phyloP scores from a whole-genome alignment of 2,329 filamentous ascomycete genomes.

The Didymella lethalis region DNA sequence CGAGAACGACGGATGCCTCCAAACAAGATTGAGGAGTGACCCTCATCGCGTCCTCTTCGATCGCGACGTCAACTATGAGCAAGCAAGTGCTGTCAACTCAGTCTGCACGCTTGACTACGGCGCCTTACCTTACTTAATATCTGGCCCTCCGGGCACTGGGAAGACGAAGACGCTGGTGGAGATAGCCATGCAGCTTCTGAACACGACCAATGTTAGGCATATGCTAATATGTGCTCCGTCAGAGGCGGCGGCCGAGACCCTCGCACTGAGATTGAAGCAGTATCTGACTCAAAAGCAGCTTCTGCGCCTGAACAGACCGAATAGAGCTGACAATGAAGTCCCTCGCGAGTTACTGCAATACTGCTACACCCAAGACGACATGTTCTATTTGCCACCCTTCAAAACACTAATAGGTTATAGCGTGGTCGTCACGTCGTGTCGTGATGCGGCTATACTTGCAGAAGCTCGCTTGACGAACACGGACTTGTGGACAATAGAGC shows the following conservation, averaged over 20 bases:
- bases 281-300: slow-evolving; percentile 50
- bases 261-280: slow-evolving; percentile 51
- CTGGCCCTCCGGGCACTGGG: slow-evolving; percentile 61
- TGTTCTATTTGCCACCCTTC: slow-evolving; percentile 54
- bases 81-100: slow-evolving; percentile 56
- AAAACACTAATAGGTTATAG: slow-evolving; percentile 51
- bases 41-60: slow-evolving; percentile 51
- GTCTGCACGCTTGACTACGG: slow-evolving; percentile 54
- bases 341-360: slow-evolving; percentile 50
- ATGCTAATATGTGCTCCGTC: slow-evolving; percentile 57
- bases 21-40: slow-evolving; percentile 50
- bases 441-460: slow-evolving; percentile 53
- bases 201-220: slow-evolving; percentile 37
- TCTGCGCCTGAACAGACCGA: slow-evolving; percentile 54
- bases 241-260: slow-evolving; percentile 57
- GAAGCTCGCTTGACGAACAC: slow-evolving; percentile 54
- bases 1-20: slow-evolving; percentile 48
- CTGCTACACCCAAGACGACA: slow-evolving; percentile 51
- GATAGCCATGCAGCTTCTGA: slow-evolving; percentile 48
- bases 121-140: slow-evolving; percentile 57
- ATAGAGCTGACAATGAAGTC: slow-evolving; percentile 54
- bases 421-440: slow-evolving; percentile 55
- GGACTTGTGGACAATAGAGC: slow-evolving; percentile 51
- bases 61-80: slow-evolving; percentile 57
- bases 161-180: slow-evolving; percentile 62